Evolutionary conservation across 177 flowering plant genomes (phyloP), one percentile per base, ranked within the genome.

Genomic region (Vitis hybrid): DNA sequence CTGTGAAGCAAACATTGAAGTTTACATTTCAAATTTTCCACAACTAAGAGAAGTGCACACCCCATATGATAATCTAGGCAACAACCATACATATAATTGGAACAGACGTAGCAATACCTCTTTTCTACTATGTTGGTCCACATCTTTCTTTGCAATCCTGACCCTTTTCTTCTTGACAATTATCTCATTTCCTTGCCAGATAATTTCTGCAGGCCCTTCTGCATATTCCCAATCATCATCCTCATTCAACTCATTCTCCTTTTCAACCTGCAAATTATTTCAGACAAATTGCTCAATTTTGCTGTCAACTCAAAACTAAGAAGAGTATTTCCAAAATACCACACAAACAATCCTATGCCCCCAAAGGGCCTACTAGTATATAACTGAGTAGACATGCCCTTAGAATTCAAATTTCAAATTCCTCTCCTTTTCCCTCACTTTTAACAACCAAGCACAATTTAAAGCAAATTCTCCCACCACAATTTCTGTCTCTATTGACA

Each of bases 121-220:
- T 51, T 72, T 62, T 14, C 18, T 33, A 57, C 50, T 69, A 58
- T 62, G 70, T 21, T 65, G 76, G 39, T 76, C 77, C 3, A 62
- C 26, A 64, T 12, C 77, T 78, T 74, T 86, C 83, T 85, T 90
- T 14, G 86, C 71, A 66, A 89, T 93, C 79, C 74, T 90, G 21
- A 95, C 80, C 74, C 70, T 90, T 72, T 91, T 93, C 88, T 93
- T 95, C 85, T 85, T 88, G 50, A 95, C 87, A 78, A 89, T 95
- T 56, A 95, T 95, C 86, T 95, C 98, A 74, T 95, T 90, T 65
- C 99, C 98, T 82, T 93, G 86, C 96, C 97, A 95, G 71, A 95
- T 95, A 67, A 93, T 91, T 74, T 93, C 97, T 13, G 97, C 88
- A 64, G 94, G 97, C 45, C 99, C 98, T 70, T 95, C 98, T 77